These are phyloP conservation scores for Hemerocallis citrina DNA, from an alignment of 106 monocot species.

Conservation along the genomic window DNA sequence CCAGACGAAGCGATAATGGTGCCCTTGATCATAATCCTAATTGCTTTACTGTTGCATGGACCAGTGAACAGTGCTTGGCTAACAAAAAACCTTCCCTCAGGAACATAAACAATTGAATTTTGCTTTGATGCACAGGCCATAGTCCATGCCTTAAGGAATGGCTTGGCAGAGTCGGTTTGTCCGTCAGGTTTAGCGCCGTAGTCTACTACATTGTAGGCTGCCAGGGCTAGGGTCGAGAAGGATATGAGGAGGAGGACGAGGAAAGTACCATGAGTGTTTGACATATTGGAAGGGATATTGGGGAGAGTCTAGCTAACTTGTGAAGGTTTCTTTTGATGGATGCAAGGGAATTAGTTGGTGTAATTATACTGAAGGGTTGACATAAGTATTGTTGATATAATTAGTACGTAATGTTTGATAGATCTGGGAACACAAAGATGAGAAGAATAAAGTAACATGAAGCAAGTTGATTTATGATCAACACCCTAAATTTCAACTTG, in stretches of 20 bases:
- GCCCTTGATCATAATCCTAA: conserved; percentile 20
- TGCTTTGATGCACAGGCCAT: conserved; percentile 20
- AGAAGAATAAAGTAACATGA: no score
- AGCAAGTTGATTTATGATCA: no score
- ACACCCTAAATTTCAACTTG: no score
- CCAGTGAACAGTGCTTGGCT: conserved; percentile 25
- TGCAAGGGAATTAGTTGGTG: no score
- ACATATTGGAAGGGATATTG: no score
- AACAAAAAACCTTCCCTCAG: conserved; percentile 28
- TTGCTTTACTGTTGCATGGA: conserved; percentile 25
- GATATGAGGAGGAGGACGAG: not conserved
- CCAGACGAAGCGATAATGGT: conserved; percentile 32
- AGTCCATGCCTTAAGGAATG: conserved; percentile 40
- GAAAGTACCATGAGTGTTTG: not conserved
- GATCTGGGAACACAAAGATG: no score
- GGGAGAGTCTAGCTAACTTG: no score
- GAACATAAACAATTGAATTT: conserved; percentile 25
- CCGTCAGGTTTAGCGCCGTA: conserved; percentile 35
- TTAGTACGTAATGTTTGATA: no score
- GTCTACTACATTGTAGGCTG: conserved; percentile 19
- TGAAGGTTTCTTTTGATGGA: no score
- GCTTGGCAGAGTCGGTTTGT: conserved; percentile 20
- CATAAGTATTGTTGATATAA: no score
- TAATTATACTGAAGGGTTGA: no score
- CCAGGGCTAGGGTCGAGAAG: not conserved